Conservation (phyloP, 208 protist genomes). For the Willaertia magna region DNA sequence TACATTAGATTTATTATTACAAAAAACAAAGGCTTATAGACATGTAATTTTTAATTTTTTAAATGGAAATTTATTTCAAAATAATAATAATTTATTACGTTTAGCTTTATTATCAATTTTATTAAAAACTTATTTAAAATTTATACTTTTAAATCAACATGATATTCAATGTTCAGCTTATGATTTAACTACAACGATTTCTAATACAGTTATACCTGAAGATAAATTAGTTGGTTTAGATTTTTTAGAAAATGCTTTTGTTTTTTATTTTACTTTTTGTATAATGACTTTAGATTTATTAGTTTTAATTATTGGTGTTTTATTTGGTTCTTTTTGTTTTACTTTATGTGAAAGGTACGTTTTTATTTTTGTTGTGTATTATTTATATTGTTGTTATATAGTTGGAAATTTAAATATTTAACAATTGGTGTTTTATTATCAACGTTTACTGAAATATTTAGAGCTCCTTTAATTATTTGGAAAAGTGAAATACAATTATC, state of each 20-base stretch:
- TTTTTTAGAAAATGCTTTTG: background rate
- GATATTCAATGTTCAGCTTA: background rate
- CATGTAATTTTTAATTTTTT: constrained; percentile 19
- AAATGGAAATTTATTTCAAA: background rate
- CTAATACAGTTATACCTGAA: background rate
- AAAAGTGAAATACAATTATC: background rate
- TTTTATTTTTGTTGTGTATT: too few species aligned
- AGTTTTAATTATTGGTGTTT: too few species aligned
- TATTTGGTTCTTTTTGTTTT: too few species aligned
- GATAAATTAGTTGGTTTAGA: background rate
- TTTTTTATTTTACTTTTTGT: background rate
- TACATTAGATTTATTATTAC: constrained; percentile 26
- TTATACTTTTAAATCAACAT: background rate
- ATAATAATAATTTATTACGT: background rate
- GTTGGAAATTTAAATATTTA: background rate
- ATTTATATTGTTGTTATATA: too few species aligned
- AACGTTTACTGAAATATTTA: background rate
- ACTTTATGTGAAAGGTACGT: too few species aligned
- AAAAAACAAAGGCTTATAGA: constrained; percentile 23
- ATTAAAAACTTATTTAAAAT: background rate
- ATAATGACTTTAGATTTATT: background rate
- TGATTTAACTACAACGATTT: too few species aligned
- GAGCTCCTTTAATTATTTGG: background rate
- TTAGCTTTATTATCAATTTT: background rate
- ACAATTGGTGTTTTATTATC: background rate